phyloP scores from a whole-genome alignment of 176 grass and related monocot species.

The Neostapfia colusana region DNA sequence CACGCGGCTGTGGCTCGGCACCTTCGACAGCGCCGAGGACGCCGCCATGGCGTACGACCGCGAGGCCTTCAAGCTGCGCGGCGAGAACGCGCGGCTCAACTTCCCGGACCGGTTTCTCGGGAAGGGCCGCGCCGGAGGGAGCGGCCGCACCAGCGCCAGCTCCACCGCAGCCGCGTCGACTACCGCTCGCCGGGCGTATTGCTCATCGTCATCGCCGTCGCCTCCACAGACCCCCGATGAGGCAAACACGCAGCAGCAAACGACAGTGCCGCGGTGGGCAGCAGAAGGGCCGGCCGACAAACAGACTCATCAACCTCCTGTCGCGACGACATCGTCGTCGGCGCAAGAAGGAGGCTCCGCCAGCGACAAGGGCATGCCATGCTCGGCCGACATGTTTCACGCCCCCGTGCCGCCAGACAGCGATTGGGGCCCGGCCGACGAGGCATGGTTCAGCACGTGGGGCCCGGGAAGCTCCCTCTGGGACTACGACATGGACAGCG shows the following conservation, averaged over 20 bases:
- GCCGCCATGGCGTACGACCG: conserved; percentile 91
- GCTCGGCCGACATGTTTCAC: conserved; percentile 15
- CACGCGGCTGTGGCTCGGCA: conserved; percentile 93
- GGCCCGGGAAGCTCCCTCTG: conserved; percentile 80
- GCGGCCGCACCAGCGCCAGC: conserved; percentile 40
- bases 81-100: conserved; percentile 91
- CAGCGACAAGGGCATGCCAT: background rate
- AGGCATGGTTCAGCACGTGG: conserved; percentile 83
- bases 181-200: conserved; percentile 15
- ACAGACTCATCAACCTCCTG: background rate
- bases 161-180: background rate
- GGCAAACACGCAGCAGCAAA: conserved; percentile 24
- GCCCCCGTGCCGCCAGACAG: conserved; percentile 25
- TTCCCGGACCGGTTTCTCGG: conserved; percentile 86
- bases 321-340: background rate
- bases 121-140: conserved; percentile 48
- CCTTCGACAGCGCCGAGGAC: conserved; percentile 93
- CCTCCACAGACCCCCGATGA: conserved; percentile 47
- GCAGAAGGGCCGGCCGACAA: conserved; percentile 13
- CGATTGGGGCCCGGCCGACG: conserved; percentile 71
- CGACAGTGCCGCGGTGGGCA: background rate
- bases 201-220: conserved; percentile 49
- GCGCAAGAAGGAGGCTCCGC: conserved; percentile 17
- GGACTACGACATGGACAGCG: conserved; percentile 82
- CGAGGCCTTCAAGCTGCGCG: conserved; percentile 84